phyloP scores from a whole-genome alignment of 805 yeast species.

The Tetrapisispora nanseiensis region DNA sequence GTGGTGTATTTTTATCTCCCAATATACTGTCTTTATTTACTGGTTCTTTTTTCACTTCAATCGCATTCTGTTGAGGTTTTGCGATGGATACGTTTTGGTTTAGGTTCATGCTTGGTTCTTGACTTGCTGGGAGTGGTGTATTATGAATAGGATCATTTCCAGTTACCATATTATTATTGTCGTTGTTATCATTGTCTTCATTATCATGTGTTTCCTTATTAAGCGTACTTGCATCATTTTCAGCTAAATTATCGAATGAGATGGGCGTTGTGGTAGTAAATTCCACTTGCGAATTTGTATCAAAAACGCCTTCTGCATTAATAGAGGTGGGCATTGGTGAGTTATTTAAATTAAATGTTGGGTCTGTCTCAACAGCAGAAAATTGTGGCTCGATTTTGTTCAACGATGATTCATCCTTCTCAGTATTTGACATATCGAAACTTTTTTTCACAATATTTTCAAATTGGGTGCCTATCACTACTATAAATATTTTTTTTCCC shows the following conservation, averaged over 20 bases:
- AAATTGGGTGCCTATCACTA: too few species aligned
- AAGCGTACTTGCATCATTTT: slow-evolving; percentile 4
- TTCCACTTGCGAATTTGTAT: slow-evolving; percentile 6
- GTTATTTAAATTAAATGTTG: slow-evolving; percentile 15
- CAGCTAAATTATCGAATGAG: slow-evolving; percentile 12
- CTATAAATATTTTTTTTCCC: background rate
- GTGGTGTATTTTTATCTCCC: background rate
- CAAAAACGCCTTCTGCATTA: slow-evolving; percentile 5
- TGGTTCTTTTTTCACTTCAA: slow-evolving; percentile 11
- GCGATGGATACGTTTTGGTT: slow-evolving; percentile 3
- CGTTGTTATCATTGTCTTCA: background rate
- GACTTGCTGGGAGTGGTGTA: slow-evolving; percentile 14
- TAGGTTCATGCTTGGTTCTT: slow-evolving; percentile 18
- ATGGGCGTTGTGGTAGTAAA: slow-evolving; percentile 10
- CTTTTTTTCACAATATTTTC: too few species aligned
- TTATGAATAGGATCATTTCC: background rate
- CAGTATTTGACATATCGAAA: background rate
- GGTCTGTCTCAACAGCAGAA: slow-evolving; percentile 10
- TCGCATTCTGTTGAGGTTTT: slow-evolving; percentile 5
- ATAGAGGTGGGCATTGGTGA: background rate
- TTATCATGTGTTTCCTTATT: background rate
- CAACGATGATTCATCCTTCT: slow-evolving; percentile 4
- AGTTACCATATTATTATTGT: too few species aligned
- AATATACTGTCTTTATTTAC: background rate
- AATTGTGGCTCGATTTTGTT: slow-evolving; percentile 13